phyloP scores from a whole-genome alignment of 257 asterid genomes.

The Solanum chmielewskii region DNA sequence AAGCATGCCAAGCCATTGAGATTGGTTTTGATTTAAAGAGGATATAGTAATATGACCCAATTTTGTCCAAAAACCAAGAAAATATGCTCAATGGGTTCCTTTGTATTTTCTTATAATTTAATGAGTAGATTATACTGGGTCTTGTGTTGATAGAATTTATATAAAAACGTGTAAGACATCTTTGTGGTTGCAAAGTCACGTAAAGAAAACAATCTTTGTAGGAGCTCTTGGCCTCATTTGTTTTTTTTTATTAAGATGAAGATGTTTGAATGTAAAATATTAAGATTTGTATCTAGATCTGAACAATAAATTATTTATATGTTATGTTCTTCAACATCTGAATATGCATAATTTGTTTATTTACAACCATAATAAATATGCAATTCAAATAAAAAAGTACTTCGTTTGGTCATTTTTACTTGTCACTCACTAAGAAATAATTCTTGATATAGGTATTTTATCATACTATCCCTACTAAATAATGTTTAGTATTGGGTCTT shows the following conservation, averaged over 20 bases:
- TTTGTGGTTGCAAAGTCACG: background rate
- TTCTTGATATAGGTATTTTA: too few relatives aligned
- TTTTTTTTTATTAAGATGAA: background rate
- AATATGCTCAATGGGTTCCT: background rate
- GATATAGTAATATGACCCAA: background rate
- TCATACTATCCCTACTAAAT: background rate
- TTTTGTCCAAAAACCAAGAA: background rate
- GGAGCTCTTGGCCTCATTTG: background rate
- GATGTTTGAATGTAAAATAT: too few relatives aligned
- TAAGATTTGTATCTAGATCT: background rate
- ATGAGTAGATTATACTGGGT: background rate
- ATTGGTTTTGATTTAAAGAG: background rate
- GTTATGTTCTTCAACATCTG: background rate
- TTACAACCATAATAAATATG: too few relatives aligned
- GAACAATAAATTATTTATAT: too few relatives aligned
- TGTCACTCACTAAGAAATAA: too few relatives aligned
- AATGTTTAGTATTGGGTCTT: background rate
- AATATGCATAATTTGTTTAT: background rate
- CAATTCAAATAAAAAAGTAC: background rate
- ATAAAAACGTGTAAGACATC: background rate
- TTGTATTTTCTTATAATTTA: background rate
- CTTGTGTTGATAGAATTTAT: background rate
- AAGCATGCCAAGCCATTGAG: background rate
- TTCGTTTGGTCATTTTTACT: background rate
- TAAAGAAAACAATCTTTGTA: background rate